Base-by-base conservation (phyloP, 768 basidiomycete genomes). In the Psilocybe sp. region DNA sequence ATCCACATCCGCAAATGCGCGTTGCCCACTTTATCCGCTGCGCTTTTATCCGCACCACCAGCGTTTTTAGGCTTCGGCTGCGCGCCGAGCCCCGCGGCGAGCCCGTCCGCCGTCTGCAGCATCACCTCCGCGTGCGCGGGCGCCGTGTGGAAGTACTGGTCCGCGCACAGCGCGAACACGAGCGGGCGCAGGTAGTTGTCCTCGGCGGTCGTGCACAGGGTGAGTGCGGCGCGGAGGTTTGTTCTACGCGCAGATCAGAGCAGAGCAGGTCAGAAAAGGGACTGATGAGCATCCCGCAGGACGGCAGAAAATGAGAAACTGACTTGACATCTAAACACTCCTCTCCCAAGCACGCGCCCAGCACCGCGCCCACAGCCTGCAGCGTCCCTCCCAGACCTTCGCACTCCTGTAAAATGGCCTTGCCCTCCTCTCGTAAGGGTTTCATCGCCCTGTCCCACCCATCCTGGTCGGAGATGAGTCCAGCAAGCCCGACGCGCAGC, bases 181-280 rank as follows among this genome's bases (percentile, higher is more conserved):
- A 89, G 68, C 11, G 86, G 85, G 8, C 87, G 84, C 15, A 89
- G 67, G 60, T 90, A 79, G 53, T 89, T 91, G 52, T 91, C 89
- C 15, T 77, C 80, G 3, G 84, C 74, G 1, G 63, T 57, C 1
- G 78, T 82, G 0, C 82, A 78, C 12, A 84, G 69, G 11, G 76
- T 71, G 1, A 92, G 73, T 0, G 87, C 84, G 1, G 67, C 64
- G 47, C 84, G 84, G n/a, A 79, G 69, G 44, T 84, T 76, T 47
- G 77, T 71, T 55, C 85, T 87, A 60, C 11, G 38, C 13, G 8
- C 37, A 44, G 43, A 42, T n/a, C n/a, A n/a, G n/a, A n/a, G n/a
- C n/a, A n/a, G n/a, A n/a, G n/a, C n/a, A n/a, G n/a, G n/a, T 19
- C 43, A 47, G 39, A 33, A 15, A 34, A n/a, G n/a, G n/a, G n/a